Evolutionary conservation across 163 green algal genomes (phyloP).

Genomic region (Chlamydomonas reinhardtii): DNA sequence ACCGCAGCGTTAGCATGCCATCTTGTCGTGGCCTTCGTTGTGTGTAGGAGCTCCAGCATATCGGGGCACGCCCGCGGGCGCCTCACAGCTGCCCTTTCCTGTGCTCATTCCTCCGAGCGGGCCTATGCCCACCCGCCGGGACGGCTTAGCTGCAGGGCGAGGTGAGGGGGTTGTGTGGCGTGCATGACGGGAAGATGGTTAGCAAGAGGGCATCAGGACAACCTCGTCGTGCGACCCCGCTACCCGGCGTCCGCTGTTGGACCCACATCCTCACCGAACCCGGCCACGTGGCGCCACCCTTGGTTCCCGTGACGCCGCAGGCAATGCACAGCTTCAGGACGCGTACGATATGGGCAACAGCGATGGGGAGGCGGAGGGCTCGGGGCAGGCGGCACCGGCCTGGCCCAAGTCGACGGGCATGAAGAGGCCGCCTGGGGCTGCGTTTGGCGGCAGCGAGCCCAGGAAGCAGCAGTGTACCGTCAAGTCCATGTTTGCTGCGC

Average conservation of each 20-base stretch:
- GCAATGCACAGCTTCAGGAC: background rate
- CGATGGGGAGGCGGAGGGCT: background rate
- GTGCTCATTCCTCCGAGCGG: background rate
- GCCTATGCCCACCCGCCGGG: constrained; percentile 15
- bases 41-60: background rate
- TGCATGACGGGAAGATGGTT: too few relatives aligned
- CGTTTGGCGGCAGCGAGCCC: constrained; percentile 15
- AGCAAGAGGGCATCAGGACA: too few relatives aligned
- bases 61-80: background rate
- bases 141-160: background rate
- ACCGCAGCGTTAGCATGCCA: too few relatives aligned
- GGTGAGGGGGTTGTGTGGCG: too few relatives aligned
- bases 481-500: background rate
- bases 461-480: constrained; percentile 1
- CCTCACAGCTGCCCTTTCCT: background rate
- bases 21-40: too few relatives aligned
- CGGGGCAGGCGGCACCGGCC: background rate
- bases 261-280: too few relatives aligned
- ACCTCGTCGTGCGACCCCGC: too few relatives aligned
- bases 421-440: background rate
- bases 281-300: too few relatives aligned
- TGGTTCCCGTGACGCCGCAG: too few relatives aligned
- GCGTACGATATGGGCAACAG: background rate
- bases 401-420: background rate
- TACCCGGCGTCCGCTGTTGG: too few relatives aligned